Percentiles rank a stretch among this genome's conserved stretches.
phyloP scores from a whole-genome alignment of 2,329 filamentous ascomycete genomes.

The Alternaria rosae region DNA sequence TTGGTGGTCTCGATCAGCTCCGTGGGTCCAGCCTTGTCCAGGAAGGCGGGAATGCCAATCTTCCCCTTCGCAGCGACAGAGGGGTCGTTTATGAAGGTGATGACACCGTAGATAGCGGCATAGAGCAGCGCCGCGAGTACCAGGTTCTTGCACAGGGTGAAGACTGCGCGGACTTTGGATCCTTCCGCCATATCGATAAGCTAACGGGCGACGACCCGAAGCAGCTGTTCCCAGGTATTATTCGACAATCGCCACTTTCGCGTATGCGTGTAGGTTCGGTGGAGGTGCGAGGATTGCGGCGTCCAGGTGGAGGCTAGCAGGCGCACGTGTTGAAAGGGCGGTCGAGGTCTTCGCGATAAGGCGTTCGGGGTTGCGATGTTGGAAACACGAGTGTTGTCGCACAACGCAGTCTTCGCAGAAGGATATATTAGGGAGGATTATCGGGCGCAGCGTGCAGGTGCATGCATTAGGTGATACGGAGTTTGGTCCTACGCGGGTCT shows the following conservation, averaged over 20 bases:
- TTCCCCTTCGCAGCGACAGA: conserved; percentile 50
- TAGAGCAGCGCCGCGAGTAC: conserved; percentile 54
- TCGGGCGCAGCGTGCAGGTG: conserved; percentile 2
- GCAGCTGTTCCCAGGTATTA: conserved; percentile 12
- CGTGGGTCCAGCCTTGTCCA: conserved; percentile 51
- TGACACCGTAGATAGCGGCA: conserved; percentile 51
- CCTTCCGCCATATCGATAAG: conserved; percentile 45
- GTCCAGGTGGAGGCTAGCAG: neutral
- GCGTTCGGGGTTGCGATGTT: neutral
- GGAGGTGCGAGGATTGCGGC: neutral
- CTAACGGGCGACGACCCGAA: conserved; percentile 25
- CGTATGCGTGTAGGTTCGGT: neutral
- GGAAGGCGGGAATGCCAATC: conserved; percentile 52
- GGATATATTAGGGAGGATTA: conserved; percentile 2
- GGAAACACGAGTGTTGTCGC: conserved; percentile 5
- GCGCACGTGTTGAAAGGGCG: neutral
- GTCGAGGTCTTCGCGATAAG: neutral
- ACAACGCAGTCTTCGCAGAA: neutral
- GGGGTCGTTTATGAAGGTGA: conserved; percentile 53
- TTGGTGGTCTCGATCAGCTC: conserved; percentile 53
- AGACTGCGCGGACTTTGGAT: conserved; percentile 41
- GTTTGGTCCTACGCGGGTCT: neutral
- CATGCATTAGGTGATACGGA: neutral
- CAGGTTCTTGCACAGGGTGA: conserved; percentile 54
- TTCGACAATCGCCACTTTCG: conserved; percentile 17